These are phyloP conservation scores for Wallacemonas collosoma DNA, from an alignment of 208 protist species.

Conservation along the genomic window DNA sequence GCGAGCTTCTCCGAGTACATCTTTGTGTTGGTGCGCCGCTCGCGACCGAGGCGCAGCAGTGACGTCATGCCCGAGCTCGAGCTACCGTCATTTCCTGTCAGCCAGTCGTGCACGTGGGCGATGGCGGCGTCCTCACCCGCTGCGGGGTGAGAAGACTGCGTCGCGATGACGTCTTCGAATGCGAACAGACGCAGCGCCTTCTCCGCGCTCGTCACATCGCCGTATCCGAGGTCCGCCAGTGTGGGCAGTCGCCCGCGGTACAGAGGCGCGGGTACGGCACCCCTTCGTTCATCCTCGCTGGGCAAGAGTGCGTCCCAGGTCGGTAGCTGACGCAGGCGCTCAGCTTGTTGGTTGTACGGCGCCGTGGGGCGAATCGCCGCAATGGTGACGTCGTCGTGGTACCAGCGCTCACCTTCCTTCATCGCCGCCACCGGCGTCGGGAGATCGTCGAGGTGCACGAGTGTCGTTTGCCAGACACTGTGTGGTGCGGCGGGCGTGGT, in stretches of 20 bases:
- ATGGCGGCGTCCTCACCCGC: conserved; percentile 71
- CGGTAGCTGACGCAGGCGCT: conserved; percentile 35
- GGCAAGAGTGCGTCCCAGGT: conserved; percentile 41
- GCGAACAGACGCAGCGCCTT: conserved; percentile 31
- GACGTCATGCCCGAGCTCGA: conserved; percentile 49
- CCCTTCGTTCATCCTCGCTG: conserved; percentile 31
- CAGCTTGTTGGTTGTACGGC: conserved; percentile 64
- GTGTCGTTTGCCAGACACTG: conserved; percentile 87
- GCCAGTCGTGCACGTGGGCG: conserved; percentile 64
- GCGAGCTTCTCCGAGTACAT: conserved; percentile 81
- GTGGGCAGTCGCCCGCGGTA: conserved; percentile 67
- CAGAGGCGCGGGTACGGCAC: conserved; percentile 31
- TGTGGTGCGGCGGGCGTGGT: conserved; percentile 31
- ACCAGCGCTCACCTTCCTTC: conserved; percentile 86
- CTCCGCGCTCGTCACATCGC: conserved; percentile 20
- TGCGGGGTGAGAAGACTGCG: conserved; percentile 64
- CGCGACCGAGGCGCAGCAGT: conserved; percentile 69
- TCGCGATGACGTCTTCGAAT: conserved; percentile 75
- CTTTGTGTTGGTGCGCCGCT: conserved; percentile 78
- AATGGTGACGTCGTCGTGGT: conserved; percentile 83
- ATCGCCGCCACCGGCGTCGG: conserved; percentile 75
- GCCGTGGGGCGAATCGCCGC: conserved; percentile 77
- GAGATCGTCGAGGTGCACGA: conserved; percentile 91
- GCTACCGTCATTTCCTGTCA: conserved; percentile 34
- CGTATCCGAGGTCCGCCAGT: conserved; percentile 76